Evolutionary conservation across 2,329 filamentous ascomycete genomes (phyloP).

Genomic region (Aspergillus uvarum): DNA sequence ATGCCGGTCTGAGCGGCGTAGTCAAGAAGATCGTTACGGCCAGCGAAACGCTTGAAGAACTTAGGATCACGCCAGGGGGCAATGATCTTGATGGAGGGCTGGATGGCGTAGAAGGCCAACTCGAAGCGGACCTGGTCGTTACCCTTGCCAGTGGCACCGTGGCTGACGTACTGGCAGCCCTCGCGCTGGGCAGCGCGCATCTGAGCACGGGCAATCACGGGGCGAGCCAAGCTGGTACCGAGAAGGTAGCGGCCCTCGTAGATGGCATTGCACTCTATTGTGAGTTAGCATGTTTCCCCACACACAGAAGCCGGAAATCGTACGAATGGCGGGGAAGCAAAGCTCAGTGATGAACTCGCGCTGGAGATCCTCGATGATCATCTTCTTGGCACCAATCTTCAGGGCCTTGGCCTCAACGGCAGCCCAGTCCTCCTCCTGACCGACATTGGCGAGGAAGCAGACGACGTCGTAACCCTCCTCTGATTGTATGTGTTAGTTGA

Average conservation of each 20-base stretch:
- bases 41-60: conserved; percentile 51
- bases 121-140: conserved; percentile 53
- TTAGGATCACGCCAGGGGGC: conserved; percentile 51
- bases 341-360: conserved; percentile 77
- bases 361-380: conserved; percentile 64
- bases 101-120: conserved; percentile 51
- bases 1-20: conserved; percentile 50
- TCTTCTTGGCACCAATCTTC: conserved; percentile 66
- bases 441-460: conserved; percentile 60
- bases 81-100: conserved; percentile 50
- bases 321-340: conserved; percentile 68
- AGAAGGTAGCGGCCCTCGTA: conserved; percentile 67
- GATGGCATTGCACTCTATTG: conserved; percentile 54
- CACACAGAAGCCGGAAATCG: conserved; percentile 12
- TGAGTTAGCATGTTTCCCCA: background rate
- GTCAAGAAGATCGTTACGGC: conserved; percentile 51
- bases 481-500: conserved; percentile 8
- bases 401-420: conserved; percentile 71
- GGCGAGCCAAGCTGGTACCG: conserved; percentile 48
- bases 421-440: conserved; percentile 74
- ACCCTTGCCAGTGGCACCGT: conserved; percentile 51
- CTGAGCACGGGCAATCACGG: conserved; percentile 50
- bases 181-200: conserved; percentile 42
- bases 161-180: conserved; percentile 45
- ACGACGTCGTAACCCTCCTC: conserved; percentile 19